Percentiles rank a stretch among this genome's conserved stretches.
These are phyloP conservation scores for Teunomyces stri DNA, from an alignment of 805 yeast genomes.

Conservation along the genomic window DNA sequence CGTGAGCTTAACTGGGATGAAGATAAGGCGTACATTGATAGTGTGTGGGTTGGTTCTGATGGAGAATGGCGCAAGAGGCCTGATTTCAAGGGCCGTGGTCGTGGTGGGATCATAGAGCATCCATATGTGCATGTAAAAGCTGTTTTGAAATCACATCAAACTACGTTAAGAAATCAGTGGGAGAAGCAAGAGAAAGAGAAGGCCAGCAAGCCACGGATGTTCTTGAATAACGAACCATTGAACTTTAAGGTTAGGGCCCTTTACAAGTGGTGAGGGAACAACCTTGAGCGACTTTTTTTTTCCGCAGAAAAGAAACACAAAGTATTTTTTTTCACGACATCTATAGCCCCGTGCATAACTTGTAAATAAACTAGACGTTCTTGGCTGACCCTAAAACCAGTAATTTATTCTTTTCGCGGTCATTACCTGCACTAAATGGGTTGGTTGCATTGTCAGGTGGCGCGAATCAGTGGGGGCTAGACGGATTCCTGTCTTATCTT, in stretches of 20 bases:
- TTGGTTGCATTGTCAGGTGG: background rate
- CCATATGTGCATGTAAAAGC: slow-evolving; percentile 80
- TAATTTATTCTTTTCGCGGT: background rate
- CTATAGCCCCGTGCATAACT: slow-evolving; percentile 2
- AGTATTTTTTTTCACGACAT: background rate
- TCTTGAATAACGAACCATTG: slow-evolving; percentile 44
- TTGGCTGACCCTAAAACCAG: slow-evolving; percentile 1
- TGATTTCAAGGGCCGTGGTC: slow-evolving; percentile 88
- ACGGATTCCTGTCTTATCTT: background rate
- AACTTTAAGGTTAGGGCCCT: slow-evolving; percentile 41
- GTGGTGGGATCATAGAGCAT: slow-evolving; percentile 75
- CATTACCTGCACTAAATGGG: slow-evolving; percentile 2
- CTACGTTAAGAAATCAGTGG: slow-evolving; percentile 57
- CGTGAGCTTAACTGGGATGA: slow-evolving; percentile 55
- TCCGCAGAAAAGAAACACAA: background rate
- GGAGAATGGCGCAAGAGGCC: slow-evolving; percentile 68
- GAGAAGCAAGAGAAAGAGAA: slow-evolving; percentile 52
- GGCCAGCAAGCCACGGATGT: slow-evolving; percentile 52
- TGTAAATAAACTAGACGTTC: slow-evolving; percentile 1
- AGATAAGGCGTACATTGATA: slow-evolving; percentile 65
- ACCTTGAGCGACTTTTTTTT: slow-evolving; percentile 1
- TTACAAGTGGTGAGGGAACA: slow-evolving; percentile 35
- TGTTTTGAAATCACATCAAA: slow-evolving; percentile 65
- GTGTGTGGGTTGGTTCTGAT: slow-evolving; percentile 91
- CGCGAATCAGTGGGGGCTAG: background rate